Evolutionary conservation across 169 alveolate genomes (phyloP).

Genomic region (Plasmodium reichenowi): DNA sequence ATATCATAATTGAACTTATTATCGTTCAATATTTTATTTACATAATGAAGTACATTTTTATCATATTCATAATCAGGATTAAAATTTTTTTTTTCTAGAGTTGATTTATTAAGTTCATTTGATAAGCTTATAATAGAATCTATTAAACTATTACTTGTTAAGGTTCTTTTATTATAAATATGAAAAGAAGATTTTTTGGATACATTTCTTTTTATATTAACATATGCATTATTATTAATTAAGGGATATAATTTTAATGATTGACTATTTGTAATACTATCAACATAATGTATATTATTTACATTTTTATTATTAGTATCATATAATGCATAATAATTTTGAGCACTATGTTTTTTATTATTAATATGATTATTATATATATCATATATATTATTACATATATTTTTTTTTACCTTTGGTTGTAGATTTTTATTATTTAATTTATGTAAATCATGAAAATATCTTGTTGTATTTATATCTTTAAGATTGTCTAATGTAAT

Average conservation of each 20-base stretch:
- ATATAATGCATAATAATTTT: background rate
- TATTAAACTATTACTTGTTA: slow-evolving; percentile 66
- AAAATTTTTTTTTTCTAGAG: slow-evolving; percentile 10
- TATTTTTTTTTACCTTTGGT: slow-evolving; percentile 7
- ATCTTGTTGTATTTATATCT: slow-evolving; percentile 5
- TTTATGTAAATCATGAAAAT: slow-evolving; percentile 16
- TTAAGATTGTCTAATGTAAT: slow-evolving; percentile 27
- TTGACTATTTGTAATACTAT: background rate
- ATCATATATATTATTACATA: slow-evolving; percentile 2
- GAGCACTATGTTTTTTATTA: background rate
- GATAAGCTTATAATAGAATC: slow-evolving; percentile 66
- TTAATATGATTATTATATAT: slow-evolving; percentile 22
- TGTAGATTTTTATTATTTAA: slow-evolving; percentile 13
- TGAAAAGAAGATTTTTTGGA: background rate
- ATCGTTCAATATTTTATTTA: slow-evolving; percentile 23
- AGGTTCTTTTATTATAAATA: slow-evolving; percentile 3
- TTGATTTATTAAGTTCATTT: slow-evolving; percentile 38
- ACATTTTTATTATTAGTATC: slow-evolving; percentile 4
- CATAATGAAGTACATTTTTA: slow-evolving; percentile 42
- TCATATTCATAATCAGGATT: slow-evolving; percentile 39
- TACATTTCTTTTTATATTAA: slow-evolving; percentile 20
- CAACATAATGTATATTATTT: slow-evolving; percentile 5
- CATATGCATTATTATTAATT: slow-evolving; percentile 18
- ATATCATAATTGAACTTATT: slow-evolving; percentile 18
- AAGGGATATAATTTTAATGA: slow-evolving; percentile 10